Evolutionary conservation across 1,284 basidiomycete species (phyloP), one percentile per base, ranked within the genome.

Genomic region (Rhodotorula sp.): DNA sequence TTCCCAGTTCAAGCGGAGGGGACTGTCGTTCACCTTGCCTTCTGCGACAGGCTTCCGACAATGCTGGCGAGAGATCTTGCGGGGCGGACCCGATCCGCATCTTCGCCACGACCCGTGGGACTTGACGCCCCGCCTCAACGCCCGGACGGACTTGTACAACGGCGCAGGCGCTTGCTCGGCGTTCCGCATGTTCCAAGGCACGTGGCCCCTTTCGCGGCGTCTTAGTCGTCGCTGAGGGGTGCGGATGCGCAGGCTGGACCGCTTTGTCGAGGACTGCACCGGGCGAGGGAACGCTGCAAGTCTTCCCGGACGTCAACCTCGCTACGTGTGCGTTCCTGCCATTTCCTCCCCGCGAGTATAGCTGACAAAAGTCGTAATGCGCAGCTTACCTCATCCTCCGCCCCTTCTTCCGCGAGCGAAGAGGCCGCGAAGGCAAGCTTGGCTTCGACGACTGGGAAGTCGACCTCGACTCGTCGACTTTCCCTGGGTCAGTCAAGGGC

Each of bases 291-390:
- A 94, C 91, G 0, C 82, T 94, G 5, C 81, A 82, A 2, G 88
- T 93, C 20, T 91, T 90, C 80, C 91, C 92, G 0, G 84, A 89
- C 74, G 82, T 94, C 15, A 76, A 84, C 13, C 82, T 92, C 30
- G 87, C 88, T 17, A 90, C 90, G 0, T 92, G 56, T 57, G 9
- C 39, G 56, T 57, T 46, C 34, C 29, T 19, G 29, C 27, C 27
- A 29, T 15, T 11, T n/a, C 27, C 13, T 46, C 27, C 15, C 56
- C n/a, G 15, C 34, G 7, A 2, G 4, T 2, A 4, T 3, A 7
- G 53, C n/a, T 48, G 27, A 59, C 30, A 22, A 8, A 5, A 27
- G 13, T 20, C 39, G n/a, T 46, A 30, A 20, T 20, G 11, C 32
- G 7, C 20, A 24, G 52, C 64, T 34, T 59, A 92, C 77, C 82